A percentile compares a stretch with the other conserved stretches of the same genome.
phyloP scores from a whole-genome alignment of 208 protist genomes.

The Leptomonas seymouri region DNA sequence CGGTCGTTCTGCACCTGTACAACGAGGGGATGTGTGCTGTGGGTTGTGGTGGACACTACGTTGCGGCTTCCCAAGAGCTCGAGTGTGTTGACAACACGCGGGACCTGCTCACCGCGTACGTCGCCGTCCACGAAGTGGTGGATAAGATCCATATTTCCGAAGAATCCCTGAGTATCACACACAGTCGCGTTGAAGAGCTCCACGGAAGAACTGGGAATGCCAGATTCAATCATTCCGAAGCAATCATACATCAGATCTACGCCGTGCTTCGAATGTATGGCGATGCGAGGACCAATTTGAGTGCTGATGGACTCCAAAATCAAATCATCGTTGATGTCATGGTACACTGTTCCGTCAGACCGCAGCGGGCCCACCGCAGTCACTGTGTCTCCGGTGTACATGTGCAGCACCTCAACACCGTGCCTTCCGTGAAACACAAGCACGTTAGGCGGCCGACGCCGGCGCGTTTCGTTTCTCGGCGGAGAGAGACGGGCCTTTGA shows the following conservation, averaged over 20 bases:
- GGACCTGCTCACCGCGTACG: constrained; percentile 45
- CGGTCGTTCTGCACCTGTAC: constrained; percentile 71
- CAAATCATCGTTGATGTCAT: constrained; percentile 91
- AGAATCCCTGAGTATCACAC: constrained; percentile 82
- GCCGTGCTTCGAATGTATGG: constrained; percentile 46
- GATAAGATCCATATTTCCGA: constrained; percentile 78
- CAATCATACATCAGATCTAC: constrained; percentile 75
- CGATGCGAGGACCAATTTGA: constrained; percentile 54
- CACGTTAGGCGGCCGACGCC: constrained; percentile 54
- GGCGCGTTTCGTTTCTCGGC: constrained; percentile 2
- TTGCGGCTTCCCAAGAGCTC: constrained; percentile 87
- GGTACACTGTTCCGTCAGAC: constrained; percentile 58
- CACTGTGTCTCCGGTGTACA: constrained; percentile 86
- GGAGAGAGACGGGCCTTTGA: constrained; percentile 6
- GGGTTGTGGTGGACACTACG: constrained; percentile 55
- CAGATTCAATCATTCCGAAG: constrained; percentile 65
- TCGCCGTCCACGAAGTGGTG: constrained; percentile 83
- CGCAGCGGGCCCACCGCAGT: constrained; percentile 71
- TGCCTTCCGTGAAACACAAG: constrained; percentile 80
- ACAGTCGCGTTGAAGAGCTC: constrained; percentile 73
- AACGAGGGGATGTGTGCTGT: constrained; percentile 66
- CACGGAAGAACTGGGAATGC: constrained; percentile 50
- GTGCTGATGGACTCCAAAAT: constrained; percentile 73
- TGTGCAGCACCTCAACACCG: constrained; percentile 87
- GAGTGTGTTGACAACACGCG: constrained; percentile 57